Percentiles rank a stretch among this genome's conserved stretches.
These are phyloP conservation scores for Phytopythium cucurbitacearum DNA, from an alignment of 352 stramenopile genomes.

Conservation along the genomic window DNA sequence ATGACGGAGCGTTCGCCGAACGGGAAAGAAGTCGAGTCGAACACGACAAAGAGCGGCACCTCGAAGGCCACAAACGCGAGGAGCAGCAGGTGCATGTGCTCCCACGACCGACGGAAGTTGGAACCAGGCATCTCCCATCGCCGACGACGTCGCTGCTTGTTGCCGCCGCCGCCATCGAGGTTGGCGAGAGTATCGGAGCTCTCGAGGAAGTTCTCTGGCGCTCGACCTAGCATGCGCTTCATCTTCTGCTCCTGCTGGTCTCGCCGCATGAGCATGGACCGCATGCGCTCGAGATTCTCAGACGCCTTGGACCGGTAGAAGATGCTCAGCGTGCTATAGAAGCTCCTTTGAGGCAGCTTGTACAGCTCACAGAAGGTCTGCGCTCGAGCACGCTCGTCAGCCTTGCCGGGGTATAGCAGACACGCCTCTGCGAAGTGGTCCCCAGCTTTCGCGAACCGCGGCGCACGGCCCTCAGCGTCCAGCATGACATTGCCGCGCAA, in stretches of 20 bases:
- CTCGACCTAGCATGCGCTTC: conserved; percentile 63
- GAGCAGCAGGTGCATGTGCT: conserved; percentile 37
- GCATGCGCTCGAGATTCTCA: conserved; percentile 44
- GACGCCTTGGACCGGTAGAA: conserved; percentile 41
- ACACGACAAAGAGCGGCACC: conserved; percentile 64
- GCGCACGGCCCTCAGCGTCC: conserved; percentile 21
- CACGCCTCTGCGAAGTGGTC: conserved; percentile 57
- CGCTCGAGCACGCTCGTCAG: conserved; percentile 47
- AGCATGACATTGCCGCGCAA: conserved; percentile 49
- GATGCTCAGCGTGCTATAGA: conserved; percentile 42
- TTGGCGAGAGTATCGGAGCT: not conserved
- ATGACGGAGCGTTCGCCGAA: conserved; percentile 30
- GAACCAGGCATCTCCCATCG: conserved; percentile 55
- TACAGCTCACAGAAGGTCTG: conserved; percentile 77
- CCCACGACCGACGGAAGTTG: conserved; percentile 54
- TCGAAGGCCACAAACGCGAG: conserved; percentile 61
- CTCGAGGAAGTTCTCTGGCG: conserved; percentile 9
- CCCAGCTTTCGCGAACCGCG: conserved; percentile 29
- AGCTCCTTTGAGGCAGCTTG: conserved; percentile 49
- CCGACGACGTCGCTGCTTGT: conserved; percentile 5
- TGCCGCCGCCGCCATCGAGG: not conserved
- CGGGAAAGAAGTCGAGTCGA: conserved; percentile 51
- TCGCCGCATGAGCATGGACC: conserved; percentile 35
- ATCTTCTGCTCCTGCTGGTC: conserved; percentile 81
- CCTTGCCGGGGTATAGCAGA: conserved; percentile 35